Percentiles rank a stretch among this genome's conserved stretches.
These are phyloP conservation scores for Canna indica DNA, from an alignment of 176 grass and related monocot species.

Conservation along the genomic window DNA sequence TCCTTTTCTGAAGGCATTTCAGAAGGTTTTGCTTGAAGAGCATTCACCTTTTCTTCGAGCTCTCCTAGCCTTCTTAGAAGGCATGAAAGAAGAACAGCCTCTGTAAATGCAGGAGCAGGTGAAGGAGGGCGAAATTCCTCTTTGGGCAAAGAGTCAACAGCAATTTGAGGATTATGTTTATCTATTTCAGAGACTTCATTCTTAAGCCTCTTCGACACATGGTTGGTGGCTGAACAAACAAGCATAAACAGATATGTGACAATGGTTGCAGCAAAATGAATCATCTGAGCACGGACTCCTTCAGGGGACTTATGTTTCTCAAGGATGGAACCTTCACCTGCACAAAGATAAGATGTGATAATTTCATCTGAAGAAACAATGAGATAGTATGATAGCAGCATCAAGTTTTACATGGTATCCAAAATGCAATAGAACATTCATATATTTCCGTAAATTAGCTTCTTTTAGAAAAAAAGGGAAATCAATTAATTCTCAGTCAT, in stretches of 20 bases:
- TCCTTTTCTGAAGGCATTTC: slow-evolving; percentile 97
- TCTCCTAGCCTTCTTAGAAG: slow-evolving; percentile 71
- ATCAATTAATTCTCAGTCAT: neutral
- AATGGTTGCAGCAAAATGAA: slow-evolving; percentile 34
- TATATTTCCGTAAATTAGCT: neutral
- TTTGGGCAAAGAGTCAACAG: slow-evolving; percentile 15
- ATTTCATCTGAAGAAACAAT: neutral
- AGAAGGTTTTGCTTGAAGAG: slow-evolving; percentile 73
- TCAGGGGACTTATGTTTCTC: slow-evolving; percentile 15
- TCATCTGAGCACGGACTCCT: slow-evolving; percentile 22
- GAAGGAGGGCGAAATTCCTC: slow-evolving; percentile 69
- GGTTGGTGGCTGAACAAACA: slow-evolving; percentile 33
- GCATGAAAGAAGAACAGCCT: slow-evolving; percentile 44
- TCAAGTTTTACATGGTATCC: neutral
- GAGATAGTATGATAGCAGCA: neutral
- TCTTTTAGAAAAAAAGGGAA: neutral
- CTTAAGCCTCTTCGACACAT: slow-evolving; percentile 35
- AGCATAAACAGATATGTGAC: slow-evolving; percentile 35
- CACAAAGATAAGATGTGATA: neutral
- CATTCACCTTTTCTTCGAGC: slow-evolving; percentile 75
- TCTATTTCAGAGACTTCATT: slow-evolving; percentile 26
- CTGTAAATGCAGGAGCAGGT: slow-evolving; percentile 44
- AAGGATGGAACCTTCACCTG: neutral
- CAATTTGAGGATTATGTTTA: slow-evolving; percentile 12
- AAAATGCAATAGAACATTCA: neutral